These are phyloP conservation scores for Tolypocladium pustulatum DNA, from an alignment of 2,329 filamentous ascomycete genomes.

Conservation along the genomic window DNA sequence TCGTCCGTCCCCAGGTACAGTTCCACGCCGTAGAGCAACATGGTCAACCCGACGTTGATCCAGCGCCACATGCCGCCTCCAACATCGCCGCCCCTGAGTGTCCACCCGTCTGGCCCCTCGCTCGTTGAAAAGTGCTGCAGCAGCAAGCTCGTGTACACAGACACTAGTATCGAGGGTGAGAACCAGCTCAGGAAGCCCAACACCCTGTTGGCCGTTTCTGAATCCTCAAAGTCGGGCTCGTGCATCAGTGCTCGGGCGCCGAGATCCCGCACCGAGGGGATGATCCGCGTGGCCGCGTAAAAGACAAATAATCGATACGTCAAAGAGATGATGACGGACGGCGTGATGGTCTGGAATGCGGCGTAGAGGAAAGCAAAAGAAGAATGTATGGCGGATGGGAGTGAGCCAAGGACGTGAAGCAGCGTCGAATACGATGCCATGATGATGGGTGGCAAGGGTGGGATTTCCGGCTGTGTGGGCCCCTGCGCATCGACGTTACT, in stretches of 20 bases:
- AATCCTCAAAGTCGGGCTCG: constrained; percentile 76
- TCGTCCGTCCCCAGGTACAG: constrained; percentile 78
- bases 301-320: constrained; percentile 91
- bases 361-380: constrained; percentile 80
- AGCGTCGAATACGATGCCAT: constrained; percentile 97
- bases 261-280: constrained; percentile 81
- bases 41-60: constrained; percentile 83
- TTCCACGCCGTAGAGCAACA: constrained; percentile 84
- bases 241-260: constrained; percentile 75
- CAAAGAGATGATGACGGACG: constrained; percentile 90
- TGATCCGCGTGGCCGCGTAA: constrained; percentile 91
- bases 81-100: constrained; percentile 64
- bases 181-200: constrained; percentile 86
- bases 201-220: constrained; percentile 69
- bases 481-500: constrained; percentile 38
- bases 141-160: constrained; percentile 89
- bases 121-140: constrained; percentile 89
- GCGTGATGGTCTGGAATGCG: constrained; percentile 89
- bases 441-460: constrained; percentile 91
- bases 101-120: constrained; percentile 68
- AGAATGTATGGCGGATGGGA: constrained; percentile 77
- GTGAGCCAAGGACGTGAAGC: constrained; percentile 68
- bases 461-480: constrained; percentile 69
- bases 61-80: constrained; percentile 87
- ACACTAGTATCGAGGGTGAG: constrained; percentile 85